These are phyloP conservation scores for Peronospora tabacina DNA, from an alignment of 352 stramenopile species.

Conservation along the genomic window DNA sequence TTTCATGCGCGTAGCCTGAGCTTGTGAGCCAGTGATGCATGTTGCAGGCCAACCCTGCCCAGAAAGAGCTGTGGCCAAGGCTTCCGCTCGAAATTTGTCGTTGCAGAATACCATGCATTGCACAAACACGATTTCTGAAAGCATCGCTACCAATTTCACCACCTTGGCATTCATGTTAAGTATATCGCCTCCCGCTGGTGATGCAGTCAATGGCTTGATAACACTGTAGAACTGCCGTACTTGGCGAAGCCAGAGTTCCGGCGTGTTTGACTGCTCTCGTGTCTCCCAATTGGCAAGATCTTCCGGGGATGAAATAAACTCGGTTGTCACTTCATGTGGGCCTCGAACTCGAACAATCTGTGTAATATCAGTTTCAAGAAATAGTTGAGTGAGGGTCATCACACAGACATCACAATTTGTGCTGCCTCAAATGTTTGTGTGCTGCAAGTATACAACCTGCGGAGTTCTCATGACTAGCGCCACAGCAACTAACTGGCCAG, in stretches of 20 bases:
- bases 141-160: slow-evolving; percentile 39
- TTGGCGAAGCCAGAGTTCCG: slow-evolving; percentile 63
- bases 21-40: slow-evolving; percentile 62
- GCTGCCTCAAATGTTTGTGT: background rate
- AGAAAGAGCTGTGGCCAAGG: slow-evolving; percentile 42
- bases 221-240: slow-evolving; percentile 69
- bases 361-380: background rate
- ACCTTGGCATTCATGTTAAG: slow-evolving; percentile 54
- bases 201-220: slow-evolving; percentile 15
- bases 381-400: background rate
- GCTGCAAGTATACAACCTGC: slow-evolving; percentile 29
- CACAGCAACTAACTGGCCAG: slow-evolving; percentile 47
- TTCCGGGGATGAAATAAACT: slow-evolving; percentile 47
- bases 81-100: slow-evolving; percentile 71
- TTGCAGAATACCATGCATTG: slow-evolving; percentile 85
- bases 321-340: slow-evolving; percentile 48
- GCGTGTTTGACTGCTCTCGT: slow-evolving; percentile 35
- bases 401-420: background rate
- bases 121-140: slow-evolving; percentile 61
- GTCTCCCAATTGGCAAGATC: slow-evolving; percentile 41
- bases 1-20: slow-evolving; percentile 45
- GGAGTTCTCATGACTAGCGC: slow-evolving; percentile 51
- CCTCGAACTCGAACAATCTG: slow-evolving; percentile 65
- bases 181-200: slow-evolving; percentile 1
- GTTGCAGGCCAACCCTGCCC: slow-evolving; percentile 48